A percentile compares a stretch with the other conserved stretches of the same genome.
phyloP scores from a whole-genome alignment of 768 basidiomycete genomes.

The Tylopilus sp. region DNA sequence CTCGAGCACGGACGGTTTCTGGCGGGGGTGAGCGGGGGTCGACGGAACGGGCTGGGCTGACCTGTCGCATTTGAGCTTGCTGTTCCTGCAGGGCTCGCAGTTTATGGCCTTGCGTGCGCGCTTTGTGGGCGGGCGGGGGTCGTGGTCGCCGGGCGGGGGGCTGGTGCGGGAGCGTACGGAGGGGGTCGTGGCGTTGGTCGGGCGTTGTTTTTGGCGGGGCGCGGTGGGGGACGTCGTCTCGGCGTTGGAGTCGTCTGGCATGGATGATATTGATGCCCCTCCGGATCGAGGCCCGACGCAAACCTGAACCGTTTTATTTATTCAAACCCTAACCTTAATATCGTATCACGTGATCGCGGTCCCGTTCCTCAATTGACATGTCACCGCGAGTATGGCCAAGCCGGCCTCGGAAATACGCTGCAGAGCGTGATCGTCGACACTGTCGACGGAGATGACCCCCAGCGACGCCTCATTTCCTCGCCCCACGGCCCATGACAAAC shows the following conservation, averaged over 20 bases:
- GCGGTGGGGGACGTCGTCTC: slow-evolving; percentile 12
- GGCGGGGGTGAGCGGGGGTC: background rate
- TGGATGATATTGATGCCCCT: slow-evolving; percentile 24
- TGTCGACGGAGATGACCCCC: background rate
- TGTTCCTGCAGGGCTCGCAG: slow-evolving; percentile 83
- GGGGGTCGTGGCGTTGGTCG: slow-evolving; percentile 22
- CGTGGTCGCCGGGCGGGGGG: slow-evolving; percentile 50
- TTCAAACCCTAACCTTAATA: slow-evolving; percentile 25
- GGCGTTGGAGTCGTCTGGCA: slow-evolving; percentile 30
- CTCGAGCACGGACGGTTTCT: slow-evolving; percentile 89
- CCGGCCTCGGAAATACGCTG: too few species aligned
- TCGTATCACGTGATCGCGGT: slow-evolving; percentile 20
- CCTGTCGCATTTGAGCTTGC: slow-evolving; percentile 90
- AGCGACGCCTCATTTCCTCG: slow-evolving; percentile 1
- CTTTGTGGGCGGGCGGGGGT: slow-evolving; percentile 70
- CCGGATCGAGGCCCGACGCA: slow-evolving; percentile 27
- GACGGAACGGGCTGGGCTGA: slow-evolving; percentile 19
- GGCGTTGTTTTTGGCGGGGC: slow-evolving; percentile 19
- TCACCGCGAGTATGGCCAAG: too few species aligned
- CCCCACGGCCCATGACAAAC: slow-evolving; percentile 12
- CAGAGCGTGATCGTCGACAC: too few species aligned
- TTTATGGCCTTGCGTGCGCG: slow-evolving; percentile 86
- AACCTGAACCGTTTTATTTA: slow-evolving; percentile 18
- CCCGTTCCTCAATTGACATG: slow-evolving; percentile 4
- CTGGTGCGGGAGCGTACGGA: slow-evolving; percentile 47